Evolutionary conservation across 257 asterid genomes (phyloP).

Genomic region (Cruciata laevipes): DNA sequence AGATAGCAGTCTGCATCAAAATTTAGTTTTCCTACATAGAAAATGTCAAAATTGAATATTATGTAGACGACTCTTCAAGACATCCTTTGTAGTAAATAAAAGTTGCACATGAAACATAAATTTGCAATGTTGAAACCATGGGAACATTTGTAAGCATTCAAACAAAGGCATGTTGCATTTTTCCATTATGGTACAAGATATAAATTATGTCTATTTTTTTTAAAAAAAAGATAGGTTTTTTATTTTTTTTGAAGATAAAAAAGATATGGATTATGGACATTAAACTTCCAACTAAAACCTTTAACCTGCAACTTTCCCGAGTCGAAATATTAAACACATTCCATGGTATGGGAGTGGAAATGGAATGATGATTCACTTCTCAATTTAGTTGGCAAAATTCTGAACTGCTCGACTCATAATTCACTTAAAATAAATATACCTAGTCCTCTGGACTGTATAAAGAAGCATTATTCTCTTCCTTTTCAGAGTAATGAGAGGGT

Average conservation of each 20-base stretch:
- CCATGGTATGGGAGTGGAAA: no score
- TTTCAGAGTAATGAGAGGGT: not conserved
- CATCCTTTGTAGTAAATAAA: not conserved
- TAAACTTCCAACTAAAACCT: not conserved
- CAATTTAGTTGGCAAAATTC: no score
- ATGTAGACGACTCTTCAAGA: not conserved
- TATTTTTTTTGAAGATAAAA: no score
- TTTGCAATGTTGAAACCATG: not conserved
- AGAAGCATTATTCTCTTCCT: not conserved
- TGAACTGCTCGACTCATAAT: no score
- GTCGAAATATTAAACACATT: no score
- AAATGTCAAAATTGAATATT: not conserved
- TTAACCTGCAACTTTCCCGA: no score
- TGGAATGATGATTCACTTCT: no score
- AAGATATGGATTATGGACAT: not conserved
- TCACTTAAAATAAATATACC: not conserved
- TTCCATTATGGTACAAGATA: not conserved
- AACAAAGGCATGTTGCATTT: no score
- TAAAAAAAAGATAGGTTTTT: no score
- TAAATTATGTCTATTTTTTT: no score
- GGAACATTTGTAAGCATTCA: not conserved
- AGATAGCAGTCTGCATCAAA: not conserved
- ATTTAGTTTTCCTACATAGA: no score
- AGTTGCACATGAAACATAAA: not conserved
- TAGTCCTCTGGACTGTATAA: no score